Conservation (phyloP, 345 rosid species). For the Mallotus nudiflorus region DNA sequence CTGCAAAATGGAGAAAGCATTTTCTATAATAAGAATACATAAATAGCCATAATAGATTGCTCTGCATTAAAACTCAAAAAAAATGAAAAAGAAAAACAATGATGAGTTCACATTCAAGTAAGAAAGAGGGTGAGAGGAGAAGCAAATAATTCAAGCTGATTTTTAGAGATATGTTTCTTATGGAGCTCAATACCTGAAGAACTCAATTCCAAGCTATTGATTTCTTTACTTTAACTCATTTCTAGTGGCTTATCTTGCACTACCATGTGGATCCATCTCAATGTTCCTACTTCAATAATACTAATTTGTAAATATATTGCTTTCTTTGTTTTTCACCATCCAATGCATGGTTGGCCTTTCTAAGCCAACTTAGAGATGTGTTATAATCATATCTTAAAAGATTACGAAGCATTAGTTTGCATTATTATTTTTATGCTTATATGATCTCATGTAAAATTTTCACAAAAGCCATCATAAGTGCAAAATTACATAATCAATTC, state of each 20-base stretch:
- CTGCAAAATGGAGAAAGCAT: slow-evolving; percentile 21
- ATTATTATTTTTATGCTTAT: too few relatives aligned
- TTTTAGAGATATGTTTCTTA: neutral
- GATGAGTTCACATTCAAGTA: neutral
- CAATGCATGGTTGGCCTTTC: too few relatives aligned
- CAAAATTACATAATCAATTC: too few relatives aligned
- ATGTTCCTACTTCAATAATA: neutral
- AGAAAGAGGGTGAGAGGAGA: too few relatives aligned
- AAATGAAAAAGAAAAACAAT: neutral
- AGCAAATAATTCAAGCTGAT: neutral
- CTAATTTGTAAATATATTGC: neutral
- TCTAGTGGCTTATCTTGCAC: too few relatives aligned
- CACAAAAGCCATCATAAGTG: too few relatives aligned
- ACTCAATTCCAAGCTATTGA: neutral
- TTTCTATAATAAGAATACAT: too few relatives aligned
- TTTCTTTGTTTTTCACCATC: neutral
- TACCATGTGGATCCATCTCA: neutral
- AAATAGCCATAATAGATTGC: neutral
- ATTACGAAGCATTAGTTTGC: too few relatives aligned
- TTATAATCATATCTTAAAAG: too few relatives aligned
- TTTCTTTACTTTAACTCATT: too few relatives aligned
- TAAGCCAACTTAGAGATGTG: too few relatives aligned
- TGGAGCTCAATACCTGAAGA: neutral
- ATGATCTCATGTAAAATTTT: too few relatives aligned
- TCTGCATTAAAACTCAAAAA: neutral